Percentiles rank a stretch among this genome's conserved stretches.
Evolutionary conservation across 2,329 filamentous ascomycete species (phyloP).

Genomic region (Penicillium sp.): DNA sequence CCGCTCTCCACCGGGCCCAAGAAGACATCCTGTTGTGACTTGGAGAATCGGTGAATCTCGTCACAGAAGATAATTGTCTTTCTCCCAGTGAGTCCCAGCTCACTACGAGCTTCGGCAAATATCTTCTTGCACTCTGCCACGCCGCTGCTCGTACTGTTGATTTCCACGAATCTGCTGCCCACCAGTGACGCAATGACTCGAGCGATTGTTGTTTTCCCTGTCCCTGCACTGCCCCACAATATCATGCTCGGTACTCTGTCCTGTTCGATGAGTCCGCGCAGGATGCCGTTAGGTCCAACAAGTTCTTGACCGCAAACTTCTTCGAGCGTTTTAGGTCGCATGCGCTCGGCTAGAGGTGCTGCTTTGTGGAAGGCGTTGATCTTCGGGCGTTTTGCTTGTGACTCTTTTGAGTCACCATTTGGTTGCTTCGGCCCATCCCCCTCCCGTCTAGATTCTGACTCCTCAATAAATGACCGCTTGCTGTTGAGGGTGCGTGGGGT

Average conservation of each 20-base stretch:
- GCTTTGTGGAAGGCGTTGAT: slow-evolving; percentile 61
- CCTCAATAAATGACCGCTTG: slow-evolving; percentile 34
- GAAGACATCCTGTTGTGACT: slow-evolving; percentile 92
- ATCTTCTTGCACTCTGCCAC: slow-evolving; percentile 90
- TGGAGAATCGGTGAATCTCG: slow-evolving; percentile 90
- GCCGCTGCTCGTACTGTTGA: slow-evolving; percentile 87
- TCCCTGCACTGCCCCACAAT: slow-evolving; percentile 62
- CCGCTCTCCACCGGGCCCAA: slow-evolving; percentile 88
- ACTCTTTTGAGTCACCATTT: slow-evolving; percentile 33
- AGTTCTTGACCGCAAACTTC: slow-evolving; percentile 90
- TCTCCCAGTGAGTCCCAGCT: slow-evolving; percentile 74
- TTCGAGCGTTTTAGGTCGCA: slow-evolving; percentile 80
- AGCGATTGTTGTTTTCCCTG: slow-evolving; percentile 68
- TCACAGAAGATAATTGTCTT: slow-evolving; percentile 98
- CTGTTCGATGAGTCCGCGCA: slow-evolving; percentile 80
- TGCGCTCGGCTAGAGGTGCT: slow-evolving; percentile 86
- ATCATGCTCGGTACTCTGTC: slow-evolving; percentile 92
- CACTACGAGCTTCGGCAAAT: slow-evolving; percentile 78
- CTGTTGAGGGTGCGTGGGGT: slow-evolving; percentile 27
- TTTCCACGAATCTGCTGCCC: slow-evolving; percentile 85
- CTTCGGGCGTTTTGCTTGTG: slow-evolving; percentile 63
- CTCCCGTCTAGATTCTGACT: slow-evolving; percentile 22
- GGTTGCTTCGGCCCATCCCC: slow-evolving; percentile 24
- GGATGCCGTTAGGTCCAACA: slow-evolving; percentile 77
- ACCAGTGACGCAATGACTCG: slow-evolving; percentile 81